Evolutionary conservation across 495 filamentous ascomycete species (phyloP), one percentile per base, ranked within the genome.

Genomic region (Gamarada debralockiae): DNA sequence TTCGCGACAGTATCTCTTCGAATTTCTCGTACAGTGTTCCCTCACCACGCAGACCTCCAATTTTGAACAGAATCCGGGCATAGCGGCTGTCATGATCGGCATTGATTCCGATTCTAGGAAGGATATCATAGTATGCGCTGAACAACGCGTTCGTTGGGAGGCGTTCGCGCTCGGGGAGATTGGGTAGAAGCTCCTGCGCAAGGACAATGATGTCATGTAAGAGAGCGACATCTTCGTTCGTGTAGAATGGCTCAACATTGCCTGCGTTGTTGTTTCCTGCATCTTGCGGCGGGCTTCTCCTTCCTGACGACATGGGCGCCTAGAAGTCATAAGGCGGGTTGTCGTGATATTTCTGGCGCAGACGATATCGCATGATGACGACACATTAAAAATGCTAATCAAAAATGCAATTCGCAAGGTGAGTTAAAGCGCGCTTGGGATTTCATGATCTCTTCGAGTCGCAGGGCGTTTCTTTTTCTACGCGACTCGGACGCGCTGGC

Each of bases 141-240:
- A 92, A 95, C 23, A 95, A 76, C 17, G 89, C 87, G 67, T 84
- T 82, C 59, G 86, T 91, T 3, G 89, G 86, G 12, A 84, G 70
- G 53, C 75, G 73, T 49, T 85, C 75, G 52, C 78, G 77, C 25
- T 84, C 78, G 1, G 82, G 79, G 22, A 77, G 69, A 22, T 65
- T 66, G 15, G 72, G 67, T 21, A 73, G 63, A 34, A 87, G 73
- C 21, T 72, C 67, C 70, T 91, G 82, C 20, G 87, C 90, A 66
- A 74, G 74, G 48, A 69, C 74, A 68, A 92, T 80, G 61, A 96
- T 89, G 40, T 86, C 76, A 67, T 87, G 84, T 54, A 95, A 75
- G 51, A 92, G 75, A 48, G 76, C 78, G 65, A 96, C 83, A 76
- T 95, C 90, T 95, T 89, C 70, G 60, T 93, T 84, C 40, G 81